These are phyloP conservation scores for Kodamaea anthophila DNA, from an alignment of 1,139 yeast genomes.

Conservation along the genomic window DNA sequence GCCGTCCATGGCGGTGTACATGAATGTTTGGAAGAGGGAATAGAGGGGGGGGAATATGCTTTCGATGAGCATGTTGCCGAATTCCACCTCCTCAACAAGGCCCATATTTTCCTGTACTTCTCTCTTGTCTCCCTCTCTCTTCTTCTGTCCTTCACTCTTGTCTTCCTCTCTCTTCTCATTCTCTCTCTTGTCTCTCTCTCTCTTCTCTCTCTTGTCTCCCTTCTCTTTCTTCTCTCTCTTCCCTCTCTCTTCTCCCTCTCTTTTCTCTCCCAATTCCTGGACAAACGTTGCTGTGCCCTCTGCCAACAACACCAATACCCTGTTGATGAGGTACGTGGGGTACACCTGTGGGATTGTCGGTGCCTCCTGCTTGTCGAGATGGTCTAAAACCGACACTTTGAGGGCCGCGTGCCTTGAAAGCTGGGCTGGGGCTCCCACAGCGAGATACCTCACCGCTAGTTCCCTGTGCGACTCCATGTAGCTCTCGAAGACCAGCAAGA, in stretches of 20 bases:
- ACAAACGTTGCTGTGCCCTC: constrained; percentile 67
- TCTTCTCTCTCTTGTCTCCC: too few relatives aligned
- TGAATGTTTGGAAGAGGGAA: constrained; percentile 42
- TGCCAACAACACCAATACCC: constrained; percentile 48
- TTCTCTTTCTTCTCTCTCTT: too few relatives aligned
- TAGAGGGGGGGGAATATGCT: constrained; percentile 43
- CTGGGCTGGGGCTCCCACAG: constrained; percentile 11
- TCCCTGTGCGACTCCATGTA: constrained; percentile 19
- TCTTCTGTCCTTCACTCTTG: too few relatives aligned
- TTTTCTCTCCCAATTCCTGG: constrained; percentile 28
- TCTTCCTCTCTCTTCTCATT: too few relatives aligned
- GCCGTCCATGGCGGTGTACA: constrained; percentile 63
- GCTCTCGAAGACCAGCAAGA: constrained; percentile 42
- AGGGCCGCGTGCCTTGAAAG: constrained; percentile 28
- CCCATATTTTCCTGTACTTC: constrained; percentile 16
- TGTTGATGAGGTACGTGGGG: constrained; percentile 51
- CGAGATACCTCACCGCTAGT: not conserved
- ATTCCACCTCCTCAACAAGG: constrained; percentile 32
- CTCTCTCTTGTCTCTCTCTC: too few relatives aligned
- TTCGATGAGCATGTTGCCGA: constrained; percentile 34
- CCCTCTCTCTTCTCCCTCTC: too few relatives aligned
- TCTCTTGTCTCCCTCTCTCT: too few relatives aligned
- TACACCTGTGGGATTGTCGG: constrained; percentile 57
- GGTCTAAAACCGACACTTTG: constrained; percentile 59
- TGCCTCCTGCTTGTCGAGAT: constrained; percentile 72